Conservation (phyloP, 345 rosid genomes). For the Ailanthus altissimus region DNA sequence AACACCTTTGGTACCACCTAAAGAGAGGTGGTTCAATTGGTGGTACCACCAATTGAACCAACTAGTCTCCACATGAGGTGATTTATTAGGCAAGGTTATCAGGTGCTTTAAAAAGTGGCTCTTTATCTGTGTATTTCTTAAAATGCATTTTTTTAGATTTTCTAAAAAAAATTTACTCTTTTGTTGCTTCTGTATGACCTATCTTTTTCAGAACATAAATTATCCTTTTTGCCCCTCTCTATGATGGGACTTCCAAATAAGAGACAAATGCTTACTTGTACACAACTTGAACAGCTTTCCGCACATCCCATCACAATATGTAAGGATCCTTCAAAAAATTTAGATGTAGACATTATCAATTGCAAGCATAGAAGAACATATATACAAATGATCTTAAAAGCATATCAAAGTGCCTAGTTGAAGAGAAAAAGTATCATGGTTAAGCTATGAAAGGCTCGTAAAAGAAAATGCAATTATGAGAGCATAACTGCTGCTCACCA, state of each 20-base stretch:
- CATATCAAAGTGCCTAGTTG: conserved; percentile 3
- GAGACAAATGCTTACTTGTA: conserved; percentile 65
- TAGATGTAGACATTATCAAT: conserved; percentile 8
- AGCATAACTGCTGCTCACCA: background rate
- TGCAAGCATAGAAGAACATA: background rate
- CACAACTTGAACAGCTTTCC: conserved; percentile 82
- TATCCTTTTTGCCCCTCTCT: background rate
- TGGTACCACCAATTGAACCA: background rate
- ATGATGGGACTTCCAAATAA: background rate
- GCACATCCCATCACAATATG: conserved; percentile 91
- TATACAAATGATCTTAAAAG: background rate
- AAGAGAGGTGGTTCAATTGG: too few relatives aligned
- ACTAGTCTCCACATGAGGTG: background rate
- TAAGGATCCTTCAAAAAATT: conserved; percentile 72
- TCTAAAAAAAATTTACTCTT: background rate
- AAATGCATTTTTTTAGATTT: conserved; percentile 1
- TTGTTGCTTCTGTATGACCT: background rate
- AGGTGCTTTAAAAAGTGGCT: background rate
- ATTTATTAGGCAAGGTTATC: background rate
- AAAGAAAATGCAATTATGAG: background rate
- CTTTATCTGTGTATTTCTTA: background rate
- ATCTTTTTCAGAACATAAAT: background rate
- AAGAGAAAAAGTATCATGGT: background rate
- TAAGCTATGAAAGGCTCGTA: background rate
- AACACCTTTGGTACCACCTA: too few relatives aligned